Base-by-base conservation (phyloP, 768 basidiomycete genomes). In the Rhodotorula paludigena region DNA sequence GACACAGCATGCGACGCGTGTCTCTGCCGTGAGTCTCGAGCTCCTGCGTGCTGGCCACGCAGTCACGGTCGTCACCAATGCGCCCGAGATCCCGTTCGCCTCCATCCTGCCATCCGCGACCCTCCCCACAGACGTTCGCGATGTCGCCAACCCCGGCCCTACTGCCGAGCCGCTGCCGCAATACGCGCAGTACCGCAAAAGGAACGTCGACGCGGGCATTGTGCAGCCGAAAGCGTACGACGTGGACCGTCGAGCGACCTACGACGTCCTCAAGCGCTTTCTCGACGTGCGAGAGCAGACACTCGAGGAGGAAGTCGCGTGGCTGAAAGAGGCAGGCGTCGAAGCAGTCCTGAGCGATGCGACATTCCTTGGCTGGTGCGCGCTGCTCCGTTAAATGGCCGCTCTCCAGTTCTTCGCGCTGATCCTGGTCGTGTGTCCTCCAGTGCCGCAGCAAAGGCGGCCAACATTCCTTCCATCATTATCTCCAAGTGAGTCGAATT, bases 191-290 rank as follows among this genome's bases (percentile, higher is more conserved):
- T 89, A 89, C 78, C 84, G 88, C 53, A 82, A 84, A 76, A 85
- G 86, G 16, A 82, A 86, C 62, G 86, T 90, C 48, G 89, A 90
- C 76, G 88, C 89, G 14, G 85, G 89, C 52, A 87, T 90, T 47
- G 84, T 87, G 12, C 89, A 90, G 75, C 89, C 89, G 60, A 79
- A 89, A 66, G 89, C 89, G 84, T 89, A 77, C 77, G 85, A 84
- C 35, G 87, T 90, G 23, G 89, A 89, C 74, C 84, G 89, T 18
- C 80, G 81, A 73, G 85, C 84, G 78, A 89, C 88, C 71, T 79
- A 88, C 10, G 80, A 85, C 20, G 85, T 84, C 0, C 79, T 90
- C 35, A 79, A 83, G 71, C 76, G 77, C 0, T 90, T 90, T 72
- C 77, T 90, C 0, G 71, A 74, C 7, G 78, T 79, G 67, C 85